These are phyloP conservation scores for Penicillium sp. DNA, from an alignment of 2,329 filamentous ascomycete genomes.

Conservation along the genomic window DNA sequence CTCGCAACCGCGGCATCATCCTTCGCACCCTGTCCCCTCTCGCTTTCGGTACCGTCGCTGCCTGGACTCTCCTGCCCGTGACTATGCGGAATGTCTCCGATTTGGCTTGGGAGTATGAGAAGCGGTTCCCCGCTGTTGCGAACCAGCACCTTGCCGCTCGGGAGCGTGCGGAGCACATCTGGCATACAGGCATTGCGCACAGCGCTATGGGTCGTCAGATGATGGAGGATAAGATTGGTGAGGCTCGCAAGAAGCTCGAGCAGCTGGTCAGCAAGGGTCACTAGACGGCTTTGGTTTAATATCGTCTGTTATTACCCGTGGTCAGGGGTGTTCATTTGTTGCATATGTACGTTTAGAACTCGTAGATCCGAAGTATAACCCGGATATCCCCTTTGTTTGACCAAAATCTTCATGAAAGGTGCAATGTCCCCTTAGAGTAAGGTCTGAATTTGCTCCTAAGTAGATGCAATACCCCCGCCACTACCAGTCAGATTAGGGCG, in stretches of 20 bases:
- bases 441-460: not conserved
- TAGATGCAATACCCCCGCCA: not conserved
- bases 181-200: slow-evolving; percentile 72
- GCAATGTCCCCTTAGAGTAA: not conserved
- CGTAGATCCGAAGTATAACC: slow-evolving; percentile 27
- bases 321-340: slow-evolving; percentile 19
- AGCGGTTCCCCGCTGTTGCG: slow-evolving; percentile 77
- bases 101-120: slow-evolving; percentile 88
- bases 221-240: slow-evolving; percentile 76
- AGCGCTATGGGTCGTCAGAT: slow-evolving; percentile 66
- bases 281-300: slow-evolving; percentile 45
- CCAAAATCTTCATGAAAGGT: slow-evolving; percentile 6
- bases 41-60: slow-evolving; percentile 76
- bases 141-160: slow-evolving; percentile 74
- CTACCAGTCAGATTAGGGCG: not conserved
- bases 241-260: slow-evolving; percentile 74
- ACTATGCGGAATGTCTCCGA: slow-evolving; percentile 88
- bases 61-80: slow-evolving; percentile 79
- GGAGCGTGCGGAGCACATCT: slow-evolving; percentile 66
- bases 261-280: slow-evolving; percentile 89
- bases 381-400: slow-evolving; percentile 25
- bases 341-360: slow-evolving; percentile 31
- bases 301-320: slow-evolving; percentile 4
- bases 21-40: slow-evolving; percentile 74
- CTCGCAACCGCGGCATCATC: slow-evolving; percentile 81